A percentile compares a stretch with the other conserved stretches of the same genome.
phyloP scores from a whole-genome alignment of 495 filamentous ascomycete species.

The Darksidea phi region DNA sequence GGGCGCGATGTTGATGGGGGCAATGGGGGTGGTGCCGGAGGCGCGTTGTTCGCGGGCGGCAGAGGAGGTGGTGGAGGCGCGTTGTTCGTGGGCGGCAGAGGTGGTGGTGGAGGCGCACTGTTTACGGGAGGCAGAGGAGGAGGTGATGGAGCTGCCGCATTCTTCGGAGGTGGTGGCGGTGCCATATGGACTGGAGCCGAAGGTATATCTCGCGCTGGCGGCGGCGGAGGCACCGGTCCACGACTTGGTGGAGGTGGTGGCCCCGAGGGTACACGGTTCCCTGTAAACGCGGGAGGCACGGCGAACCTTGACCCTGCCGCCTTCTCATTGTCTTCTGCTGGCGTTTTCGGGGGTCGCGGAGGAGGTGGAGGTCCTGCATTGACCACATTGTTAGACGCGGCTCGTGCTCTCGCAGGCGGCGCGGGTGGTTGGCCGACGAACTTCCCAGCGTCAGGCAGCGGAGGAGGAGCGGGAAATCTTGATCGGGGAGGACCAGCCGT shows the following conservation, averaged over 20 bases:
- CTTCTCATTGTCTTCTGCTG: conserved; percentile 63
- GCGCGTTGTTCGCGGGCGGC: conserved; percentile 39
- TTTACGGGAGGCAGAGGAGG: conserved; percentile 30
- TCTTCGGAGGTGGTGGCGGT: conserved; percentile 73
- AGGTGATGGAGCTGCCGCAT: conserved; percentile 46
- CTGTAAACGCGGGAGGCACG: conserved; percentile 81
- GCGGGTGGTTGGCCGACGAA: conserved; percentile 60
- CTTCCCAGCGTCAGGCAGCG: conserved; percentile 81
- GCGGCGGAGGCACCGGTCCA: conserved; percentile 51
- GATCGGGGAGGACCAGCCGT: conserved; percentile 50
- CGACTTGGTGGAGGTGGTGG: conserved; percentile 77
- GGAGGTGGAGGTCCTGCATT: conserved; percentile 77
- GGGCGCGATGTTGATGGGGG: neutral
- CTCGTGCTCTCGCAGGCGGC: conserved; percentile 56
- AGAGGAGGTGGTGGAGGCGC: conserved; percentile 49
- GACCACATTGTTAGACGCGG: conserved; percentile 53
- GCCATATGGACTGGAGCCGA: conserved; percentile 46
- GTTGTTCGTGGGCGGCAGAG: conserved; percentile 32
- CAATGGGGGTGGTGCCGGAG: conserved; percentile 29
- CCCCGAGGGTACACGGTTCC: conserved; percentile 59
- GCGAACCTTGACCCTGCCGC: conserved; percentile 56
- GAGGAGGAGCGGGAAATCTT: conserved; percentile 78
- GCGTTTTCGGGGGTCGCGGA: conserved; percentile 82
- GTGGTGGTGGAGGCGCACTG: conserved; percentile 36
- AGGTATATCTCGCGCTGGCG: conserved; percentile 45